These are phyloP conservation scores for Penicillium pulvis DNA, from an alignment of 495 filamentous ascomycete species.

Conservation along the genomic window DNA sequence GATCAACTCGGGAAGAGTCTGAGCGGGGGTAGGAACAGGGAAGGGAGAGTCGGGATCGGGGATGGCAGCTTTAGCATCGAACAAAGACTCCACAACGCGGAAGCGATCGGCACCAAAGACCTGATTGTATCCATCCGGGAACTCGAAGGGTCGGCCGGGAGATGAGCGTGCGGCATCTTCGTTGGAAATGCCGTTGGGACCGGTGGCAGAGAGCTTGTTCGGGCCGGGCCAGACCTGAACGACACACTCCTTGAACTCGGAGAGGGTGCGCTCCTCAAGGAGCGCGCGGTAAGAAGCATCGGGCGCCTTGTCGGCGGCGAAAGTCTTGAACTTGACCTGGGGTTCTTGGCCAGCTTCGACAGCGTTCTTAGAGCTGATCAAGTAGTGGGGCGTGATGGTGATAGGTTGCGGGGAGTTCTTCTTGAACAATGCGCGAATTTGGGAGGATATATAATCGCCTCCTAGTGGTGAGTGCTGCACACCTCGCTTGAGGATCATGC, in stretches of 20 bases:
- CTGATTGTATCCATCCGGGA: conserved; percentile 94
- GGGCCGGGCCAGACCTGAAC: conserved; percentile 92
- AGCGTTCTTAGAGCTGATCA: conserved; percentile 79
- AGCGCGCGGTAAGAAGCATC: conserved; percentile 72
- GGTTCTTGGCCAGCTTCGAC: conserved; percentile 87
- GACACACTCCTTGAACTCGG: conserved; percentile 96
- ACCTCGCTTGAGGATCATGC: conserved; percentile 88
- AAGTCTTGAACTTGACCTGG: conserved; percentile 68
- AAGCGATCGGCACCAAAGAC: conserved; percentile 88
- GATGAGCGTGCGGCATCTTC: conserved; percentile 66
- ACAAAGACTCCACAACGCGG: conserved; percentile 81
- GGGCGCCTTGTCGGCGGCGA: conserved; percentile 61
- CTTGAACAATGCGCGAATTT: conserved; percentile 78
- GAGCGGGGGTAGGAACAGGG: conserved; percentile 60
- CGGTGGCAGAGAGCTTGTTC: conserved; percentile 60
- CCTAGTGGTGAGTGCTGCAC: conserved; percentile 81
- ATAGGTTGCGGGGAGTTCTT: conserved; percentile 73
- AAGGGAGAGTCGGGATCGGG: conserved; percentile 45
- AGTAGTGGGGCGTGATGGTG: conserved; percentile 80
- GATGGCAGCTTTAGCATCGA: conserved; percentile 69
- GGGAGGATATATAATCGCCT: conserved; percentile 85
- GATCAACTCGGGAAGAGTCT: conserved; percentile 79
- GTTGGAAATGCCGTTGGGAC: conserved; percentile 60
- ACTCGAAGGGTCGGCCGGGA: conserved; percentile 86
- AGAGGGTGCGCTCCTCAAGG: conserved; percentile 90